These are phyloP conservation scores for Dendrobium chrysotoxum DNA, from an alignment of 106 monocot species.

Conservation along the genomic window DNA sequence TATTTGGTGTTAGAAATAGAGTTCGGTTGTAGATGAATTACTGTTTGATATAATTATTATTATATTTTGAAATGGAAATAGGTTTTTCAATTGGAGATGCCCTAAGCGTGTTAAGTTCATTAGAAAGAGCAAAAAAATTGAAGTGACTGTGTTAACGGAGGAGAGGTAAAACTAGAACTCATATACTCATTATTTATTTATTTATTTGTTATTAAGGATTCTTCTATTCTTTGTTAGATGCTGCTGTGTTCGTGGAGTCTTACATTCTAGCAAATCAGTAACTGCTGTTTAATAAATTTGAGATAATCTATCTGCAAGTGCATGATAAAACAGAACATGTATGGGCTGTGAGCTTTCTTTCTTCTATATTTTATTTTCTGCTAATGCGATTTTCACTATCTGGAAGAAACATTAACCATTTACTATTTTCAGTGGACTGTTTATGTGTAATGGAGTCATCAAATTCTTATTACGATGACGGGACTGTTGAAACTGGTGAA, in stretches of 20 bases:
- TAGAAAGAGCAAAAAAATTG: background rate
- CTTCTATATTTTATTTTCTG: background rate
- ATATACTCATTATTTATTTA: background rate
- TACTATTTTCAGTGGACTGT: background rate
- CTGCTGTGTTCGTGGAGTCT: background rate
- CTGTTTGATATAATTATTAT: too few relatives aligned
- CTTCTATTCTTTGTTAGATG: background rate
- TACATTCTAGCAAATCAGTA: background rate
- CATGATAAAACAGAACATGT: conserved; percentile 1
- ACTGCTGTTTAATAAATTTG: background rate
- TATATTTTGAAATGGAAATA: too few relatives aligned
- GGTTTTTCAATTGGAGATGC: too few relatives aligned
- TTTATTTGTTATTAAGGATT: background rate
- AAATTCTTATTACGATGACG: conserved; percentile 33
- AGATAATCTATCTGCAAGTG: background rate
- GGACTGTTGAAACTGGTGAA: conserved; percentile 30
- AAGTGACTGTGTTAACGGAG: background rate
- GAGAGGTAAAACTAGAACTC: background rate
- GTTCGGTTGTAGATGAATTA: too few relatives aligned
- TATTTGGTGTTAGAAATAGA: too few relatives aligned
- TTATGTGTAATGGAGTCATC: conserved; percentile 22
- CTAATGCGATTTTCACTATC: background rate
- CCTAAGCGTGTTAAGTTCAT: background rate
- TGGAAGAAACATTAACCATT: background rate
- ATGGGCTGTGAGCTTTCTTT: background rate